Percentiles rank a stretch among this genome's conserved stretches.
Conservation (phyloP, 176 grass and related monocot genomes). For the Elaeis guineensis region DNA sequence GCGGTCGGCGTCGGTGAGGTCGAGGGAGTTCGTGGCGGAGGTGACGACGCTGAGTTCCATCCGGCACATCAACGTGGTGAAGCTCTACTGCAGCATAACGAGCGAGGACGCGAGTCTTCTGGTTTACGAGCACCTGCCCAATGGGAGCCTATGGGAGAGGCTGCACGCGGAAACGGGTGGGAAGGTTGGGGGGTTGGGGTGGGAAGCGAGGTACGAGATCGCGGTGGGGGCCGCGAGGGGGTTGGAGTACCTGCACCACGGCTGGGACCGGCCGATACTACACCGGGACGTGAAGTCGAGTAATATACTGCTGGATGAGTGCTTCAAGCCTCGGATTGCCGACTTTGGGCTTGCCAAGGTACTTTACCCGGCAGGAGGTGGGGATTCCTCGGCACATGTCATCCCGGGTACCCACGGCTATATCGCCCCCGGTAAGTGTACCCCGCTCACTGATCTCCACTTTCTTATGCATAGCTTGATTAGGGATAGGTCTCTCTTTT, state of each 20-base stretch:
- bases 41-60: constrained; percentile 74
- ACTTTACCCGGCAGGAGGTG: constrained; percentile 10
- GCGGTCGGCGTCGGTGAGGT: constrained; percentile 29
- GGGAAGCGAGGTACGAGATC: constrained; percentile 52
- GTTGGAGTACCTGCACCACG: constrained; percentile 76
- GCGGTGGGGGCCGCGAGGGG: constrained; percentile 64
- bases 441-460: not conserved
- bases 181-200: constrained; percentile 34
- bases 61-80: constrained; percentile 86
- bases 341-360: constrained; percentile 95
- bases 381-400: constrained; percentile 23
- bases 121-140: constrained; percentile 93
- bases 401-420: constrained; percentile 83
- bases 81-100: constrained; percentile 85
- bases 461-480: not conserved
- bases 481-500: too few relatives aligned
- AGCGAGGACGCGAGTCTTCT: constrained; percentile 61
- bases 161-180: constrained; percentile 27
- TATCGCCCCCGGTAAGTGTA: constrained; percentile 56
- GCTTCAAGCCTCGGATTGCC: constrained; percentile 65
- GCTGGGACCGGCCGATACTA: constrained; percentile 63
- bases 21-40: constrained; percentile 84
- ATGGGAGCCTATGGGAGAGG: constrained; percentile 61
- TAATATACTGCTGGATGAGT: constrained; percentile 94
- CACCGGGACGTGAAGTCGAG: constrained; percentile 95